Base-by-base conservation (phyloP, 2,329 filamentous ascomycete species). In the Gremmenia infestans region DNA sequence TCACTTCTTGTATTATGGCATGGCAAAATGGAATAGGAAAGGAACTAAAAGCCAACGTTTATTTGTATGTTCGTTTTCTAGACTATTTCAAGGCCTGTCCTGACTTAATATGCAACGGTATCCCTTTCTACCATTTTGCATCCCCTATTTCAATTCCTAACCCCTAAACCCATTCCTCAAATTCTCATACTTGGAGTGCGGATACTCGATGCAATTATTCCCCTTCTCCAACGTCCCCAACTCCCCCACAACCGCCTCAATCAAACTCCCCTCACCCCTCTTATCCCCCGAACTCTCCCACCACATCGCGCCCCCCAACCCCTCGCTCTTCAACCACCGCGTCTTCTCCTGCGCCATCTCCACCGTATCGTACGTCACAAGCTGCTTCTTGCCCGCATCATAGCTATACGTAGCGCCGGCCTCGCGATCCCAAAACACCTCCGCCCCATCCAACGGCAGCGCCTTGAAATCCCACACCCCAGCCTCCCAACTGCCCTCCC, bases 301-400 rank as follows among this genome's bases (percentile, higher is more conserved):
- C 91, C 91, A 97, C 92, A 97, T 97, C n/a, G 81, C 90, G 17
- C 93, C 93, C 1, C 91, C 92, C 0, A 97, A 79, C 0, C 82
- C 77, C 46, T 79, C 75, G 19, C 81, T 70, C 67, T 78, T 81
- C 67, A 97, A 82, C 70, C 85, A 96, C 11, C 81, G 74, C 1
- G 85, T 84, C 76, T 97, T 97, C 62, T 74, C 70, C 62, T 76
- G 76, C 3, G 85, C 87, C 70, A 91, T 82, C 3, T 76, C 73
- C 0, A 84, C 80, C 1, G 83, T 93, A 68, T 91, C 88, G 69
- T 96, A 97, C 45, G 81, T 87, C 52, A 97, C 81, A 76, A 97
- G 81, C 55, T 81, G 84, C 57, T 79, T 79, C 32, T 77, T 78
- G 1, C 66, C 71, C 0, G 79, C 71, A 67, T 91, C 81, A 71